Evolutionary conservation across 1,284 basidiomycete species (phyloP), one percentile per base, ranked within the genome.

Genomic region (Pseudozyma hubeiensis): DNA sequence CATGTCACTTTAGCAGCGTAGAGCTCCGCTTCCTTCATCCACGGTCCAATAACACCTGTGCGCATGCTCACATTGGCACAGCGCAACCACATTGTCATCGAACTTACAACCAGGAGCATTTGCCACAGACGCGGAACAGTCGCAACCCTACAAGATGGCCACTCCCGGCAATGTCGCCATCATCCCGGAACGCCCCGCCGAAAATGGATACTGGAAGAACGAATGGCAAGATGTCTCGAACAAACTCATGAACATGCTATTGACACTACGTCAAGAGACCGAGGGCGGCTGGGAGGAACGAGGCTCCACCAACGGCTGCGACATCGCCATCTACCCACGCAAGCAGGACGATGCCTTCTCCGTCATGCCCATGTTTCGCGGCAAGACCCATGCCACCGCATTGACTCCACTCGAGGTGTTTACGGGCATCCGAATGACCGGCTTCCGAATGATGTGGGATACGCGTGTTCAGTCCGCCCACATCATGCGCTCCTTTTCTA

Each of bases 381-480:
- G 73, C 61, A 67, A 71, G 58, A 64, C 61, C 34, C 50, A 60
- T 14, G 58, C 65, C 8, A 31, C 61, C 0, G 67, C 58, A 2
- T 40, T 67, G 16, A 75, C 68, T 3, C 73, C 78, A 14, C 62
- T 78, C 44, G 76, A 80, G 35, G 64, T 77, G 24, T 74, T 78
- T 30, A 60, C 60, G 0, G 77, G 67, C 34, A 78, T 80, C 19
- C 64, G 75, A n/a, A 55, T 71, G 50, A 62, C 70, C 3, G 58
- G 68, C 14, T 78, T 64, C 43, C 63, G 78, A 0, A 68, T 75
- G 64, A 73, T 80, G 57, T 80, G 75, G 75, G 78, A 80, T 50
- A 59, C 58, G 1, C 62, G 78, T 7, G 59, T 80, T n/a, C 62
- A 67, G 46, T 70, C 73, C 33, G 78, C 73, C 13, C 57, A 72